Evolutionary conservation across 371 early-diverging fungal genomes (phyloP).

Genomic region (Rhizopus stolonifer): DNA sequence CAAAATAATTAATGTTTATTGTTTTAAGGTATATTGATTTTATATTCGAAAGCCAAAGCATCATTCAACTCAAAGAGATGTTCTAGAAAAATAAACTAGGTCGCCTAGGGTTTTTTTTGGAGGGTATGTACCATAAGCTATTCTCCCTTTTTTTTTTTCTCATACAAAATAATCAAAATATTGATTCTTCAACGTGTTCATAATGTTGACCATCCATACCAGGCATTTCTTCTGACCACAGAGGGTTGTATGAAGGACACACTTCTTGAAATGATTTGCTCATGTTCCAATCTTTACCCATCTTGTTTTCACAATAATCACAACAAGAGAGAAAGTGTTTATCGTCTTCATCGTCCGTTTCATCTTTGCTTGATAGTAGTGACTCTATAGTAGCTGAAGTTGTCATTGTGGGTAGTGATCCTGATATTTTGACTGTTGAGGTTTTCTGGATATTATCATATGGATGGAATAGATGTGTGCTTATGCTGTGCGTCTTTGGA

Average conservation of each 20-base stretch:
- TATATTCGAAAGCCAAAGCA: too few species aligned
- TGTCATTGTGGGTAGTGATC: neutral
- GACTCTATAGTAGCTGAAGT: neutral
- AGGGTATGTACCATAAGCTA: too few species aligned
- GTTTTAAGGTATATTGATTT: too few species aligned
- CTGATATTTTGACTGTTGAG: too few species aligned
- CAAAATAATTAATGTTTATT: too few species aligned
- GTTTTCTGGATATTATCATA: neutral
- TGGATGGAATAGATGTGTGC: neutral
- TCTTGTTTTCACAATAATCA: slow-evolving; percentile 6
- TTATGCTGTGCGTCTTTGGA: neutral
- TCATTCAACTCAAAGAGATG: too few species aligned
- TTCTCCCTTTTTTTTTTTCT: too few species aligned
- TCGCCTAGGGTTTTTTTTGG: too few species aligned
- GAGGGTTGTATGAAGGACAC: neutral
- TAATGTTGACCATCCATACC: neutral
- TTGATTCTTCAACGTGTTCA: neutral
- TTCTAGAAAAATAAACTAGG: too few species aligned
- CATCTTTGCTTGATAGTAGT: neutral
- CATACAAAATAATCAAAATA: neutral
- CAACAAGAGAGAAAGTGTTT: slow-evolving; percentile 2
- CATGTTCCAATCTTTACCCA: neutral
- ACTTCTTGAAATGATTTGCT: neutral
- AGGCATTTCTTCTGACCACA: neutral
- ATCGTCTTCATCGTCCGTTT: neutral